A percentile compares a stretch with the other conserved stretches of the same genome.
These are phyloP conservation scores for Botryococcus braunii DNA, from an alignment of 163 green algal genomes.

Conservation along the genomic window DNA sequence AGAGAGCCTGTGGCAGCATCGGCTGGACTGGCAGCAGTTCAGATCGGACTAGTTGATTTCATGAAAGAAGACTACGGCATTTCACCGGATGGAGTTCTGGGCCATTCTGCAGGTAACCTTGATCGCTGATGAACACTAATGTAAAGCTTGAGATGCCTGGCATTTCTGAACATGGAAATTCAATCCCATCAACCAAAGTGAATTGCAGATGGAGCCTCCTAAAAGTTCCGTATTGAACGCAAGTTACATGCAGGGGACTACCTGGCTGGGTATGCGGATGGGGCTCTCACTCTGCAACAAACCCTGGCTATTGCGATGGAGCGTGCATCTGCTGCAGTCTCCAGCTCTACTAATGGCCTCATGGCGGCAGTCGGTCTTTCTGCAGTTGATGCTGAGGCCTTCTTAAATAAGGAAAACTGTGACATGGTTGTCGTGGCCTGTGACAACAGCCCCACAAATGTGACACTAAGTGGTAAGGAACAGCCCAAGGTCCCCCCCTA, in stretches of 20 bases:
- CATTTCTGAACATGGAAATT: too few relatives aligned
- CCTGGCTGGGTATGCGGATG: not conserved
- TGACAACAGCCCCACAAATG: conserved; percentile 7
- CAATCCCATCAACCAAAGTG: too few relatives aligned
- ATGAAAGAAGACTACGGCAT: conserved; percentile 10
- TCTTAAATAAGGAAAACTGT: not conserved
- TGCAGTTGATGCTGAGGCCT: not conserved
- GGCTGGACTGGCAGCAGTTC: too few relatives aligned
- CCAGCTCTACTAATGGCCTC: not conserved
- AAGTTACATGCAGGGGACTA: too few relatives aligned
- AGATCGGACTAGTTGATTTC: conserved; percentile 15
- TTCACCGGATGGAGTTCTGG: conserved; percentile 5
- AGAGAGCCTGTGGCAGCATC: too few relatives aligned
- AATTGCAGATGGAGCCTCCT: too few relatives aligned
- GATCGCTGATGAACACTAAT: too few relatives aligned
- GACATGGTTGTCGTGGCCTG: conserved; percentile 3
- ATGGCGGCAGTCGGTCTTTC: conserved; percentile 2
- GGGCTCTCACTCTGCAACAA: not conserved
- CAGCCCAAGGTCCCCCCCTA: too few relatives aligned
- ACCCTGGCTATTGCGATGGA: not conserved
- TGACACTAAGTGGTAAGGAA: conserved; percentile 9
- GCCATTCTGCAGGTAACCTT: conserved; percentile 9
- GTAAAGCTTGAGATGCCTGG: too few relatives aligned
- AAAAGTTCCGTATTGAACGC: too few relatives aligned
- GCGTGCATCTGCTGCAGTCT: not conserved